These are phyloP conservation scores for Lepraria neglecta DNA, from an alignment of 495 filamentous ascomycete species.

Conservation along the genomic window DNA sequence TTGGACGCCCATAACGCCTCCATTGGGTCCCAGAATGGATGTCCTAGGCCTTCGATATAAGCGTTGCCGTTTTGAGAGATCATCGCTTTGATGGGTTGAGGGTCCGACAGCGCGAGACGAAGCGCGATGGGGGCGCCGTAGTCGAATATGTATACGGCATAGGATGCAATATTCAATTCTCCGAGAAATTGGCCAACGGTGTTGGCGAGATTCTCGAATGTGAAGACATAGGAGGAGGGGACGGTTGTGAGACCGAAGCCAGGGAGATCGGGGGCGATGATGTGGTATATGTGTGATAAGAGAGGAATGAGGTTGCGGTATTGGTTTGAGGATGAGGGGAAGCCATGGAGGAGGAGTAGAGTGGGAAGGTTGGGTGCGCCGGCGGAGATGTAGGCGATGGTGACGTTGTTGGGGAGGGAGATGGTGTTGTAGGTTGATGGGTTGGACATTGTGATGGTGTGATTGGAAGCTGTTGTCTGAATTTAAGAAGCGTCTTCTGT, in stretches of 20 bases:
- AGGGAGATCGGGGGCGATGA: constrained; percentile 56
- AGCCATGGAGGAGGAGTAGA: constrained; percentile 58
- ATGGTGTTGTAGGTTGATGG: not conserved
- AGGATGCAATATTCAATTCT: constrained; percentile 41
- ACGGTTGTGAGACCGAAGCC: constrained; percentile 55
- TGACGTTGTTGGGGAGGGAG: not conserved
- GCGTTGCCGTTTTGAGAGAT: constrained; percentile 60
- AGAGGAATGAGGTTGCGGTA: constrained; percentile 57
- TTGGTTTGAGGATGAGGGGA: constrained; percentile 56
- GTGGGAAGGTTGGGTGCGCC: constrained; percentile 33
- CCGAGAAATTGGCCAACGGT: constrained; percentile 46
- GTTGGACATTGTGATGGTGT: not conserved
- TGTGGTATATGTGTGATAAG: constrained; percentile 45
- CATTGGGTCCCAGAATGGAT: constrained; percentile 49
- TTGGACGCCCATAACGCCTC: constrained; percentile 42
- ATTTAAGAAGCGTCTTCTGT: too few species aligned
- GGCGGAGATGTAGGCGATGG: constrained; percentile 16
- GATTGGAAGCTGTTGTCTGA: not conserved
- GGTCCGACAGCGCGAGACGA: constrained; percentile 43
- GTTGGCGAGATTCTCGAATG: constrained; percentile 44
- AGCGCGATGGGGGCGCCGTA: constrained; percentile 57
- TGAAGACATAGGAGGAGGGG: constrained; percentile 44
- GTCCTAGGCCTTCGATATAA: constrained; percentile 52
- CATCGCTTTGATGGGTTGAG: constrained; percentile 41
- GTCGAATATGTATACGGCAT: constrained; percentile 59